Evolutionary conservation across 805 yeast genomes (phyloP), one percentile per base, ranked within the genome.

Genomic region (Spathaspora boniae): DNA sequence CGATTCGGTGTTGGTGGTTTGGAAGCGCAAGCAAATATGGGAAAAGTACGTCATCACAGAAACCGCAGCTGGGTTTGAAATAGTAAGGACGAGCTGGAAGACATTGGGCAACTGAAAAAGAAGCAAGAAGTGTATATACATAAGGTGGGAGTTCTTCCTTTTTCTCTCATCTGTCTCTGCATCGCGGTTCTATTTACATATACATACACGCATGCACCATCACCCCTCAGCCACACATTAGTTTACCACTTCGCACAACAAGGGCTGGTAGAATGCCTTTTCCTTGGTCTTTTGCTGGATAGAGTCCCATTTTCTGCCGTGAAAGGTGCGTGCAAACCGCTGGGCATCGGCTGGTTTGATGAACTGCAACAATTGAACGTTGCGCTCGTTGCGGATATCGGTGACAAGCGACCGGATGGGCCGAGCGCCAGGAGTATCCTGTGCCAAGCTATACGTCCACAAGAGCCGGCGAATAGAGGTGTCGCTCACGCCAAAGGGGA

Each of bases 21-120:
- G 97, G 96, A 72, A 75, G 39, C 59, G 63, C 27, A 70, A 78
- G 42, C 80, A 82, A 4, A 78, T 79, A 19, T 86, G 96, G 96
- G 97, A 91, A 53, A 86, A 84, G 54, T 91, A 84, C 55, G 77
- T 70, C 9, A 77, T 91, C 17, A 8, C 9, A n/a, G 11, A 17
- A 6, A 18, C 19, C 5, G n/a, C 14, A 26, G 9, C 39, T 16
- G 37, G 29, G 9, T 58, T 50, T 56, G 58, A 51, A 27, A 32
- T 55, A 22, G 11, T 22, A 22, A 22, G 25, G n/a, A 22, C 25
- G n/a, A 22, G 25, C n/a, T 22, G 25, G 25, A 22, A 22, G n/a
- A 21, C 24, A 17, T 31, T 17, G 9, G 16, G 14, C 6, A n/a
- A n/a, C 17, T 28, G 31, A n/a, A 28, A n/a, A 28, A 22, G 25